These are phyloP conservation scores for Delphinella strobiligena DNA, from an alignment of 2,329 filamentous ascomycete genomes.

Conservation along the genomic window DNA sequence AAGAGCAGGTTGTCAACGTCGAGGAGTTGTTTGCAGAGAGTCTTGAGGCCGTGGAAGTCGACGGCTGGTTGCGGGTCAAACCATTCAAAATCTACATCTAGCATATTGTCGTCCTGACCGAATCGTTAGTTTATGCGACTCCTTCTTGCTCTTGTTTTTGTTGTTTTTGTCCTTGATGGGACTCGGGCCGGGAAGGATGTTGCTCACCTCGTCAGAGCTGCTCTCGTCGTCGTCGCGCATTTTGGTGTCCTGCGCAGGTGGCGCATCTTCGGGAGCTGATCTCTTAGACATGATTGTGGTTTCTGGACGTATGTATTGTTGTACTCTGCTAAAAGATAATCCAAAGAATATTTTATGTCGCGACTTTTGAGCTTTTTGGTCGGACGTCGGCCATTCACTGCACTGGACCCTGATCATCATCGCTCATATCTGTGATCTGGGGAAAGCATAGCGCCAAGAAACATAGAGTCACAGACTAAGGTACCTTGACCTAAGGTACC, in stretches of 20 bases:
- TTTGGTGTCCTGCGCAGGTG: conserved; percentile 30
- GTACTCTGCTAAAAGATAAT: no score
- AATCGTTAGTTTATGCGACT: conserved; percentile 5
- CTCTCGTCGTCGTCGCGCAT: conserved; percentile 25
- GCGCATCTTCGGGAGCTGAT: conserved; percentile 33
- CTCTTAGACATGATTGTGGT: conserved; percentile 33
- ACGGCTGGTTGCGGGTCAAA: conserved; percentile 85
- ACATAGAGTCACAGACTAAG: no score
- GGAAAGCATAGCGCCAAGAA: no score
- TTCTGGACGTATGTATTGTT: no score
- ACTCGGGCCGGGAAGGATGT: neutral
- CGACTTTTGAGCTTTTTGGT: neutral
- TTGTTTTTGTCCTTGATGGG: neutral
- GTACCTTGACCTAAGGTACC: no score
- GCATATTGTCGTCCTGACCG: conserved; percentile 68
- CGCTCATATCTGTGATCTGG: no score
- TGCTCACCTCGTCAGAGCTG: conserved; percentile 18
- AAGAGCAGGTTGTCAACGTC: conserved; percentile 78
- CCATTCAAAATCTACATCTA: conserved; percentile 97
- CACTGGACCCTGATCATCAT: neutral
- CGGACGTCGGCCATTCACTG: neutral
- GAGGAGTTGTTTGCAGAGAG: conserved; percentile 78
- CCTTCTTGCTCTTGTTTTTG: no score
- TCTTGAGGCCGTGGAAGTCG: conserved; percentile 92
- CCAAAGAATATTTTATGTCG: no score